Percentiles rank a stretch among this genome's conserved stretches.
Conservation (phyloP, 164 flowering plant genomes). For the Aristolochia fimbriata region DNA sequence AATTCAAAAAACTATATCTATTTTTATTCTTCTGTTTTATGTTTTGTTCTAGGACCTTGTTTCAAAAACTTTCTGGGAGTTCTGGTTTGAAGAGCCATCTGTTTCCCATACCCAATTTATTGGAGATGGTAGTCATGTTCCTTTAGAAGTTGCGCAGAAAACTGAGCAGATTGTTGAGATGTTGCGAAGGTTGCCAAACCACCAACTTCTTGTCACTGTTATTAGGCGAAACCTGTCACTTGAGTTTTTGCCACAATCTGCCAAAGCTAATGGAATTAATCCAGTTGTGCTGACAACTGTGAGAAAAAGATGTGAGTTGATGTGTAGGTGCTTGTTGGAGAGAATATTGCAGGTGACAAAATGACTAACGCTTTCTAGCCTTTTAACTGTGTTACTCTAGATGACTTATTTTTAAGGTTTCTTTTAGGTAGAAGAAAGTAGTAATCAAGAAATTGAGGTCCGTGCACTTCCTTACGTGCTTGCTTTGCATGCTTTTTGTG, state of each 20-base stretch:
- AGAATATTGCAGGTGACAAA: slow-evolving; percentile 77
- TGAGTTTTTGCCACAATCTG: slow-evolving; percentile 87
- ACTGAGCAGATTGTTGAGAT: slow-evolving; percentile 93
- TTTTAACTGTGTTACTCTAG: too few species aligned
- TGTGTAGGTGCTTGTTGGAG: slow-evolving; percentile 95
- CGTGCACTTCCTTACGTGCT: slow-evolving; percentile 74
- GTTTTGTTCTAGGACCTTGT: slow-evolving; percentile 93
- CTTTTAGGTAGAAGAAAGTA: slow-evolving; percentile 68
- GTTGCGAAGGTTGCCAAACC: slow-evolving; percentile 65
- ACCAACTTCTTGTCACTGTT: slow-evolving; percentile 72
- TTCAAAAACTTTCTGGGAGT: slow-evolving; percentile 95
- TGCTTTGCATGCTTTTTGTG: slow-evolving; percentile 86
- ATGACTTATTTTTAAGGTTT: background rate
- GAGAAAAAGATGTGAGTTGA: slow-evolving; percentile 84
- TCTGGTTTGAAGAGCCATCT: slow-evolving; percentile 95
- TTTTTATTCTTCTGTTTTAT: background rate
- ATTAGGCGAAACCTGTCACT: slow-evolving; percentile 78
- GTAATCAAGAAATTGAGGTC: slow-evolving; percentile 52
- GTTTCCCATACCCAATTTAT: slow-evolving; percentile 41
- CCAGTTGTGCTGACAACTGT: slow-evolving; percentile 67
- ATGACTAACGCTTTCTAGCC: background rate
- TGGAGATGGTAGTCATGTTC: slow-evolving; percentile 84
- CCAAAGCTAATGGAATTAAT: slow-evolving; percentile 87
- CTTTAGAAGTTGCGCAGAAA: slow-evolving; percentile 77
- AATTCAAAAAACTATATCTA: too few species aligned